Conservation (phyloP, 2,329 filamentous ascomycete species). For the Fusarium sp. region DNA sequence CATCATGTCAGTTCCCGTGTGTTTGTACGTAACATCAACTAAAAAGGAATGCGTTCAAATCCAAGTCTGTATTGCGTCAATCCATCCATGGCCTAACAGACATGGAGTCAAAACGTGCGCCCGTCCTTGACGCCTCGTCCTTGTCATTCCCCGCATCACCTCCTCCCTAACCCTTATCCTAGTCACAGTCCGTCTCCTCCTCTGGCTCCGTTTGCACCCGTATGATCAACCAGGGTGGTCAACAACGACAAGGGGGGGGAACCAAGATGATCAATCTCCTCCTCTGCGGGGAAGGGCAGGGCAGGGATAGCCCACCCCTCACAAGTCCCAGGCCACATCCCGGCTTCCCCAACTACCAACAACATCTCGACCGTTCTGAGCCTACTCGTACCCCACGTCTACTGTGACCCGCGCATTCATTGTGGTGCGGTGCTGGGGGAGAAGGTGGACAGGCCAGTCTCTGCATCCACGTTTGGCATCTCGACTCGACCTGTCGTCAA, state of each 20-base stretch:
- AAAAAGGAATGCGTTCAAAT: not conserved
- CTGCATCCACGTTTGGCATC: not conserved
- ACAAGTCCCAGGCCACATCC: conserved; percentile 8
- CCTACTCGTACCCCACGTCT: conserved; percentile 29
- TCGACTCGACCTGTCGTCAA: not conserved
- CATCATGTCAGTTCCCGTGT: not conserved
- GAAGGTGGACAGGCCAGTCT: not conserved
- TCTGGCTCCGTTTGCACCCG: not conserved
- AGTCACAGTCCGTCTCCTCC: not conserved
- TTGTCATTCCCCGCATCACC: conserved; percentile 14
- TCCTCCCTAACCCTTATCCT: conserved; percentile 10
- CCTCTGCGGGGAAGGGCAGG: conserved; percentile 24
- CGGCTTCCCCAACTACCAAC: conserved; percentile 38
- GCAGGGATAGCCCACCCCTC: conserved; percentile 18
- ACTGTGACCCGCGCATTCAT: conserved; percentile 11
- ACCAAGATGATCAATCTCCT: conserved; percentile 11
- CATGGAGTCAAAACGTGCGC: not conserved
- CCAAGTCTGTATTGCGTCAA: not conserved
- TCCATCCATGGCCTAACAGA: conserved; percentile 5
- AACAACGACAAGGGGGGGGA: not conserved
- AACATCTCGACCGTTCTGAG: not conserved
- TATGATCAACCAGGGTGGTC: not conserved
- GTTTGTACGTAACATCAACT: conserved; percentile 2
- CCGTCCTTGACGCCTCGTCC: not conserved
- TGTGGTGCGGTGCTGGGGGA: conserved; percentile 17